Evolutionary conservation across 1,284 basidiomycete species (phyloP).

Genomic region (Sporisorium scitamineum): DNA sequence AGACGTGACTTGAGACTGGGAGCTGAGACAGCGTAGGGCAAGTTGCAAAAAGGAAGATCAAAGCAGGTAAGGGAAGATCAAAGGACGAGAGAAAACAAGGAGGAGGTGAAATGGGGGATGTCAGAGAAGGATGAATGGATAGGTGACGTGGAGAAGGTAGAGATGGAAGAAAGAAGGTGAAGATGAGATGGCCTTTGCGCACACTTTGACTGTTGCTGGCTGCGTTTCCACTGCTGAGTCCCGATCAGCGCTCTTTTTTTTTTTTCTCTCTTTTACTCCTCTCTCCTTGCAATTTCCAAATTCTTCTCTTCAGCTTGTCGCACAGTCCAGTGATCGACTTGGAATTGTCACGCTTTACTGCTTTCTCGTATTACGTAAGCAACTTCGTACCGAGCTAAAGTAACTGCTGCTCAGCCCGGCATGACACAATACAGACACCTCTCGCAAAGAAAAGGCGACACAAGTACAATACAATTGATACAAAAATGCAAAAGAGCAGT

Average conservation of each 20-base stretch:
- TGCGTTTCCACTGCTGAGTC: background rate
- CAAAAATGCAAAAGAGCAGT: conserved; percentile 11
- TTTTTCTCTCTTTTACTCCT: background rate
- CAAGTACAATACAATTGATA: conserved; percentile 32
- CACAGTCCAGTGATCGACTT: background rate
- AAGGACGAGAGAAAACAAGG: background rate
- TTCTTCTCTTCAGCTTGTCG: background rate
- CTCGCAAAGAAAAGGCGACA: background rate
- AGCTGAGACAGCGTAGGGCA: background rate
- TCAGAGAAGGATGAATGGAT: background rate
- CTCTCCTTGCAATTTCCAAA: background rate
- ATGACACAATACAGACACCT: background rate
- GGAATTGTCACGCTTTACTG: background rate
- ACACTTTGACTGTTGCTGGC: background rate
- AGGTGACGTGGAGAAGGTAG: background rate
- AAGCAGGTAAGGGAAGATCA: background rate
- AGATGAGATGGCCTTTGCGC: conserved; percentile 11
- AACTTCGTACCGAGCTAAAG: background rate
- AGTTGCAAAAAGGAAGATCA: background rate
- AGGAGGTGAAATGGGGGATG: background rate
- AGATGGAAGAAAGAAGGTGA: background rate
- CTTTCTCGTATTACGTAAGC: background rate
- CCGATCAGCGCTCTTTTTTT: background rate
- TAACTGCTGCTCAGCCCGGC: background rate
- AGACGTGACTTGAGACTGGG: background rate